These are phyloP conservation scores for Diutina rugosa DNA, from an alignment of 1,139 yeast genomes.

Conservation along the genomic window DNA sequence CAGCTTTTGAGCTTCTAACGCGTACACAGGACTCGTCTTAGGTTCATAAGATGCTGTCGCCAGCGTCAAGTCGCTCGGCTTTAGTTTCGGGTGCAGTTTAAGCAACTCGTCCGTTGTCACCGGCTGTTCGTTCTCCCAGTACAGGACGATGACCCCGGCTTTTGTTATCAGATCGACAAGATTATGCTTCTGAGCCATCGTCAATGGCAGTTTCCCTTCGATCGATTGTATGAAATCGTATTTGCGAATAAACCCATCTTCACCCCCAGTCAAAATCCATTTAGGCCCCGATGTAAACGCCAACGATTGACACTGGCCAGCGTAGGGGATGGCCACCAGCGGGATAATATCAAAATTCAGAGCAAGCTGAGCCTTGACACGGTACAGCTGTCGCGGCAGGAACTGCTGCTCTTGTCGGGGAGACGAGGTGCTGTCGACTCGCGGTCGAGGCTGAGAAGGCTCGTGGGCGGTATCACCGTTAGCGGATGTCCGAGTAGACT, in stretches of 20 bases:
- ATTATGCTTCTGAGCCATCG: conserved; percentile 86
- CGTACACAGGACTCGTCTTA: conserved; percentile 68
- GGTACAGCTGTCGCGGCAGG: not conserved
- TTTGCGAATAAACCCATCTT: conserved; percentile 86
- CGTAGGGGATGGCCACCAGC: conserved; percentile 60
- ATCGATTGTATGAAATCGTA: conserved; percentile 79
- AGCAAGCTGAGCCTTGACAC: conserved; percentile 20
- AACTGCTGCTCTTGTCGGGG: not conserved
- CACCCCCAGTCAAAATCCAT: conserved; percentile 91
- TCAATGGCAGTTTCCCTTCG: conserved; percentile 80
- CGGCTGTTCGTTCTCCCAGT: conserved; percentile 96
- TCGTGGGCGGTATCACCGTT: not conserved
- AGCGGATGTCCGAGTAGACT: not conserved
- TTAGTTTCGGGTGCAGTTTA: conserved; percentile 29
- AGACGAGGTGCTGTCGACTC: not conserved
- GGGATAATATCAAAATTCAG: conserved; percentile 48
- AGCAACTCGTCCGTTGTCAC: conserved; percentile 28
- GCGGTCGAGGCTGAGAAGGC: conserved; percentile 4
- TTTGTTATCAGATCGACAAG: conserved; percentile 74
- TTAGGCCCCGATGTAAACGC: conserved; percentile 74
- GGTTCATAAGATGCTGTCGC: conserved; percentile 45
- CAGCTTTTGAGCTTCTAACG: conserved; percentile 72
- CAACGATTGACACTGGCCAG: conserved; percentile 60
- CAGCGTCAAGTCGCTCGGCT: conserved; percentile 24
- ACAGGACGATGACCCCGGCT: conserved; percentile 72